Evolutionary conservation across 2,329 filamentous ascomycete species (phyloP), one percentile per base, ranked within the genome.

Genomic region (Hymenotorrendiella dingleyae): DNA sequence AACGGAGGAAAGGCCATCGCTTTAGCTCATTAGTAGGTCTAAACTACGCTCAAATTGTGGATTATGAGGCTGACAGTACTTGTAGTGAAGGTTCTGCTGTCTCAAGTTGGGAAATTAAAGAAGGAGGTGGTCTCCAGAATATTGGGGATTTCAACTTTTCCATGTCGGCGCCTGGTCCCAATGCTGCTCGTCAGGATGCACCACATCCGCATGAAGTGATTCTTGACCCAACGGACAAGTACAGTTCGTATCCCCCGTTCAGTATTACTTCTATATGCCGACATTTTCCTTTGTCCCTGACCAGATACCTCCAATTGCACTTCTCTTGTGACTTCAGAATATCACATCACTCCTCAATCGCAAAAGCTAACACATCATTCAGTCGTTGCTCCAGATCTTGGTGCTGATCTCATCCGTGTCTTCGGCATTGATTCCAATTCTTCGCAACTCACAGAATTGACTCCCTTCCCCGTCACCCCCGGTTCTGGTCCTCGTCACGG

Each of bases 401-500:
- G 74, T 19, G 65, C 67, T 0, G 74, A 78, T 47, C 48, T 68
- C 3, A 54, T 76, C 19, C 68, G 68, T 35, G 60, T 77, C 10
- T 76, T 68, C 54, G 51, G 55, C 30, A 68, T 74, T 47, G 61
- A 72, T 48, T 21, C 32, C 5, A 53, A 55, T 1, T 49, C 55
- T 48, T 6, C 48, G 55, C 2, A 64, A n/a, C 62, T 76, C 21
- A 63, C 65, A 0, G 59, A 61, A 22, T 49, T 57, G 22, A 62
- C 63, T 3, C 61, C 67, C 2, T 54, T 68, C 21, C 42, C 59
- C 16, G 44, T 63, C 27, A 30, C 58, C 22, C 22, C 61, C 0
- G 73, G 71, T 10, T 67, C 62, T 5, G 75, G 75, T 0, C 75
- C 74, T 0, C 65, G 75, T n/a, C 74, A 79, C 46, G 74, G 67